Evolutionary conservation across 371 early-diverging fungal species (phyloP).

Genomic region (Apophysomyces sp.): DNA sequence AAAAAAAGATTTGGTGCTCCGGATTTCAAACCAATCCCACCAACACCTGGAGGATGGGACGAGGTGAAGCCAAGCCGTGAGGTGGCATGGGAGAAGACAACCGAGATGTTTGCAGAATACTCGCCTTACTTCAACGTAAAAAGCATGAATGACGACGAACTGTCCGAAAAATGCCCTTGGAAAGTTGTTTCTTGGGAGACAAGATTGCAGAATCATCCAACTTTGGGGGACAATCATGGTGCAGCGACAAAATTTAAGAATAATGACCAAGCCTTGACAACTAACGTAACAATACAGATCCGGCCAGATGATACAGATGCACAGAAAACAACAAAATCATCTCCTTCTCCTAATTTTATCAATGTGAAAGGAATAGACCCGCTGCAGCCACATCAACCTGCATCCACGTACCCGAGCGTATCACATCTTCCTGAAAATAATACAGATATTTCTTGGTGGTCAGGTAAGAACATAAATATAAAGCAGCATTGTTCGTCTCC

Average conservation of each 20-base stretch:
- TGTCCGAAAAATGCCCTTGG: not conserved
- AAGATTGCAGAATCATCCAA: not conserved
- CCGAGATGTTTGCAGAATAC: conserved; percentile 6
- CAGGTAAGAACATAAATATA: too few relatives aligned
- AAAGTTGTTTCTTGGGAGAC: not conserved
- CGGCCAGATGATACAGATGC: not conserved
- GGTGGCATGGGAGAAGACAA: conserved; percentile 19
- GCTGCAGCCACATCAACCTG: not conserved
- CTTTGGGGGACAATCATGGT: not conserved
- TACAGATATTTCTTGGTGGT: too few relatives aligned
- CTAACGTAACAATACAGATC: not conserved
- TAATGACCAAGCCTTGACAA: not conserved
- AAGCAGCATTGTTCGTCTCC: not conserved
- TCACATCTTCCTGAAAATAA: too few relatives aligned
- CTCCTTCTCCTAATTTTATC: too few relatives aligned
- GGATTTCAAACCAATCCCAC: conserved; percentile 22
- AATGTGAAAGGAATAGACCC: not conserved
- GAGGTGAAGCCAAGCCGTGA: conserved; percentile 26
- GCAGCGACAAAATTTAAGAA: not conserved
- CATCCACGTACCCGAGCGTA: not conserved
- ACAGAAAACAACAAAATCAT: too few relatives aligned
- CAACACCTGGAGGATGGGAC: conserved; percentile 26
- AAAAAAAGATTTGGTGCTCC: conserved; percentile 16
- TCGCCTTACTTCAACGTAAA: conserved; percentile 14
- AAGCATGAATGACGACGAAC: not conserved